Evolutionary conservation across 768 basidiomycete species (phyloP).

Genomic region (Sarcomyxa edulis): DNA sequence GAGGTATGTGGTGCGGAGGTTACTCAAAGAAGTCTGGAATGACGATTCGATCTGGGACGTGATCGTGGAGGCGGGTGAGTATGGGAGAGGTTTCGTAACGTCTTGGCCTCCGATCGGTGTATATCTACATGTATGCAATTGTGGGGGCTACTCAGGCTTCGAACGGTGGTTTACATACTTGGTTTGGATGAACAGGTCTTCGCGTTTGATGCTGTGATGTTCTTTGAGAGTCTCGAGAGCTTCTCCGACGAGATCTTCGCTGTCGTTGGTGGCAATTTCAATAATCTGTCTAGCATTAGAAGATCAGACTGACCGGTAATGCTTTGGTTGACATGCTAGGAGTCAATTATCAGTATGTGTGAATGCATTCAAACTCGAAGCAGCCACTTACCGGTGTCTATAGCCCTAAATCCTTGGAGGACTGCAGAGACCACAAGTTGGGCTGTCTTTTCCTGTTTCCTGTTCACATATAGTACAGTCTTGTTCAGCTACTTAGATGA

Average conservation of each 20-base stretch:
- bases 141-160: neutral
- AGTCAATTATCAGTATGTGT: neutral
- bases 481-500: neutral
- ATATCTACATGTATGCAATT: conserved; percentile 39
- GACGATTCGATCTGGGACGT: conserved; percentile 58
- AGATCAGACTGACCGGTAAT: conserved; percentile 47
- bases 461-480: conserved; percentile 18
- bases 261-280: conserved; percentile 17
- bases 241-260: conserved; percentile 78
- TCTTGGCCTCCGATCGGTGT: conserved; percentile 77
- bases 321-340: conserved; percentile 65
- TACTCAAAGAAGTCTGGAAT: conserved; percentile 56
- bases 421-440: conserved; percentile 68
- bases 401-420: conserved; percentile 69
- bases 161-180: conserved; percentile 39
- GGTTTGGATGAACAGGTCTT: conserved; percentile 75
- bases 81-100: conserved; percentile 63
- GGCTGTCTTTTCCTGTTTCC: conserved; percentile 75
- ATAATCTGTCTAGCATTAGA: conserved; percentile 3
- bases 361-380: neutral
- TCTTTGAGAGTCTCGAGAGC: conserved; percentile 54
- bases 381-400: conserved; percentile 66
- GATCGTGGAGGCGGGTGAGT: conserved; percentile 50
- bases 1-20: conserved; percentile 68
- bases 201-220: conserved; percentile 56